Conservation (phyloP, 305 asterid genomes). For the Solanum hybrid region DNA sequence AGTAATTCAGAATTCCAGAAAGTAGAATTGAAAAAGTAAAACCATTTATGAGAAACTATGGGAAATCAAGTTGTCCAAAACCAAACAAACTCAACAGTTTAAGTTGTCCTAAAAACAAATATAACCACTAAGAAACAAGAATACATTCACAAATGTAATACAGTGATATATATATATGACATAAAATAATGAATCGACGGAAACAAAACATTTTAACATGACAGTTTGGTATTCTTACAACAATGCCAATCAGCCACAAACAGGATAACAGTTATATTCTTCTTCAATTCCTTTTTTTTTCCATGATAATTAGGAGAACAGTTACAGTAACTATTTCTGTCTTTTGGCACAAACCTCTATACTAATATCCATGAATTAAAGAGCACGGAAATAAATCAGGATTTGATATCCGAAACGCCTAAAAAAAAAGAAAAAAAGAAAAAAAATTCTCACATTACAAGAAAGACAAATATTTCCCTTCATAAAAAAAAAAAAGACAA, state of each 20-base stretch:
- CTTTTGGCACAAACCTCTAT: not conserved
- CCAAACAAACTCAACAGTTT: not conserved
- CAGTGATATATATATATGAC: not conserved
- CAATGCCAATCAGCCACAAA: not conserved
- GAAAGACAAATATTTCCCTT: not conserved
- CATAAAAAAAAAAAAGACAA: not conserved
- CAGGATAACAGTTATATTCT: not conserved
- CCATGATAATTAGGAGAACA: not conserved
- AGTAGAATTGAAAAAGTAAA: not conserved
- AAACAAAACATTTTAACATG: not conserved
- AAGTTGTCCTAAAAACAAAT: not conserved
- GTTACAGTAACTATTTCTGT: not conserved
- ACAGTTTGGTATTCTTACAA: not conserved
- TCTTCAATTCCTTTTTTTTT: not conserved
- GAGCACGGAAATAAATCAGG: not conserved
- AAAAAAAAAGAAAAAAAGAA: not conserved
- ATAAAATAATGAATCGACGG: not conserved
- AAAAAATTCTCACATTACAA: not conserved
- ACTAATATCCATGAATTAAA: not conserved
- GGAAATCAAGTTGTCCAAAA: not conserved
- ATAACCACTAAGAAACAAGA: not conserved
- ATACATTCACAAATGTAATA: not conserved
- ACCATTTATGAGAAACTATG: not conserved
- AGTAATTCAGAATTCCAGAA: not conserved
- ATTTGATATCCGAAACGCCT: not conserved